A percentile compares a stretch with the other conserved stretches of the same genome.
These are phyloP conservation scores for Cryptosporidium sp. DNA, from an alignment of 169 alveolate species.

Conservation along the genomic window DNA sequence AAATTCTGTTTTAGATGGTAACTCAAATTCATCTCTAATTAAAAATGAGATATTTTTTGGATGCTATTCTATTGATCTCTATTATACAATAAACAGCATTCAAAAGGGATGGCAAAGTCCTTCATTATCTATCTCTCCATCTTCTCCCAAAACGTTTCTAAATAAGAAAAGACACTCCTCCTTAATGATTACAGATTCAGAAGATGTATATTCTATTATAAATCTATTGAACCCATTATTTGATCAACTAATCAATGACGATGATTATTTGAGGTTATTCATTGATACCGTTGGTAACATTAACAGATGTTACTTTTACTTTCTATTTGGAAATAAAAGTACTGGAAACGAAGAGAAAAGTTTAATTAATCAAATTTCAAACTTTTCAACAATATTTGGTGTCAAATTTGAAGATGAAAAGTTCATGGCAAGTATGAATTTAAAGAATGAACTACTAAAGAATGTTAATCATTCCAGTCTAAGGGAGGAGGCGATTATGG, in stretches of 20 bases:
- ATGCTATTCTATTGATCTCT: slow-evolving; percentile 58
- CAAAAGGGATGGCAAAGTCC: slow-evolving; percentile 57
- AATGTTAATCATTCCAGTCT: background rate
- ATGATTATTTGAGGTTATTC: slow-evolving; percentile 32
- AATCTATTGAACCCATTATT: slow-evolving; percentile 40
- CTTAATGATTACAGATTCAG: slow-evolving; percentile 53
- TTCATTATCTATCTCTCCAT: slow-evolving; percentile 51
- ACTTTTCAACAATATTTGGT: slow-evolving; percentile 19
- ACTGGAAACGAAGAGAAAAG: background rate
- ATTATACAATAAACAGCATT: slow-evolving; percentile 39
- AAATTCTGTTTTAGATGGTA: background rate
- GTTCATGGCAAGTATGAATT: slow-evolving; percentile 19
- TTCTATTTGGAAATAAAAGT: slow-evolving; percentile 1
- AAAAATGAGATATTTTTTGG: slow-evolving; percentile 69
- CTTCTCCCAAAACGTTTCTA: slow-evolving; percentile 35
- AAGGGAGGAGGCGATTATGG: slow-evolving; percentile 2
- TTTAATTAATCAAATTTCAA: slow-evolving; percentile 12
- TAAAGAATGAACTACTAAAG: slow-evolving; percentile 10
- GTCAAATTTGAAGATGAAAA: slow-evolving; percentile 27
- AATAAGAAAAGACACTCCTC: slow-evolving; percentile 59
- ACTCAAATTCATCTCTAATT: slow-evolving; percentile 3
- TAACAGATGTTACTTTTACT: slow-evolving; percentile 18
- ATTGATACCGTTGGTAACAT: slow-evolving; percentile 30
- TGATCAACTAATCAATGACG: slow-evolving; percentile 30
- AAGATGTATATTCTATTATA: slow-evolving; percentile 32